Percentiles rank a stretch among this genome's conserved stretches.
Evolutionary conservation across 2,329 filamentous ascomycete genomes (phyloP).

Genomic region (Colletotrichum ledebouriae): DNA sequence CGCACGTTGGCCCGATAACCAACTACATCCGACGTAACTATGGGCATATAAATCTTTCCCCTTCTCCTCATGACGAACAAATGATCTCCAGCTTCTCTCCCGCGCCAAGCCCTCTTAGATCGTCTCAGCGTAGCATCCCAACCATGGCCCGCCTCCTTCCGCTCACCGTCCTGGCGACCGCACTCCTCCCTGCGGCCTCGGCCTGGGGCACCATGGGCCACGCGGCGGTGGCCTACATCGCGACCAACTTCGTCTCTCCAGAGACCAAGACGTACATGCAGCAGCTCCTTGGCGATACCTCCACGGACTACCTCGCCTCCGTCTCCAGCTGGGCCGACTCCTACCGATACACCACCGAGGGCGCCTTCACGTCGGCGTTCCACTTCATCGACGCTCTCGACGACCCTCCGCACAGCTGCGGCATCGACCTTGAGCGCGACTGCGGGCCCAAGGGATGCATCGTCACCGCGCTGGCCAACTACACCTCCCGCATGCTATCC

Average conservation of each 20-base stretch:
- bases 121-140: slow-evolving; percentile 17
- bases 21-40: not conserved
- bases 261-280: slow-evolving; percentile 49
- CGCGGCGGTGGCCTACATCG: slow-evolving; percentile 67
- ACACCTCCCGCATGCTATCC: slow-evolving; percentile 54
- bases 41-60: slow-evolving; percentile 1
- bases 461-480: slow-evolving; percentile 42
- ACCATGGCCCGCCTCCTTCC: slow-evolving; percentile 46
- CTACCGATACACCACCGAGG: slow-evolving; percentile 43
- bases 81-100: slow-evolving; percentile 7
- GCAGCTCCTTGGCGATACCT: slow-evolving; percentile 55
- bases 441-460: slow-evolving; percentile 42
- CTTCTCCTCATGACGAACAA: not conserved
- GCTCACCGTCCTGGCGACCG: slow-evolving; percentile 45
- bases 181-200: slow-evolving; percentile 34
- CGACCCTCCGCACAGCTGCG: slow-evolving; percentile 41
- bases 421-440: slow-evolving; percentile 43
- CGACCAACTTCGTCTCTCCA: slow-evolving; percentile 60
- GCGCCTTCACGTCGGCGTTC: slow-evolving; percentile 43
- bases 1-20: slow-evolving; percentile 20
- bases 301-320: slow-evolving; percentile 60
- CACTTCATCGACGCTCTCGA: slow-evolving; percentile 44
- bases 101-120: not conserved
- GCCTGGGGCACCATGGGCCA: slow-evolving; percentile 63
- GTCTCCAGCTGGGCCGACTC: slow-evolving; percentile 54